A percentile compares a stretch with the other conserved stretches of the same genome.
Conservation (phyloP, 116 monocot species). For the Phalaenopsis hybrid region DNA sequence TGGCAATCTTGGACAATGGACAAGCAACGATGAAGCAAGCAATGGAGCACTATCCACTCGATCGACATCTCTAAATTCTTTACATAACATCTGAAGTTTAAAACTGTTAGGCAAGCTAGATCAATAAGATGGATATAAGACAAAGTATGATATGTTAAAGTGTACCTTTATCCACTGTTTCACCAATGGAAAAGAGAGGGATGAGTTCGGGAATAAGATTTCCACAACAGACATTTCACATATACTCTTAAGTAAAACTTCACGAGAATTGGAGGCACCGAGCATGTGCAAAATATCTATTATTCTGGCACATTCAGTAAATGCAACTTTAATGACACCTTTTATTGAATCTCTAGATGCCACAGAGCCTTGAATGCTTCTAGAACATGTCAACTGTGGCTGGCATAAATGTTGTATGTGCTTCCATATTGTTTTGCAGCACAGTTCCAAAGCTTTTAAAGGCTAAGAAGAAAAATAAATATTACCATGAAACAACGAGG, state of each 20-base stretch:
- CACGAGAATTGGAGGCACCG: slow-evolving; percentile 10
- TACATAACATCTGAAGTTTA: slow-evolving; percentile 30
- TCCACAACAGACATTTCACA: slow-evolving; percentile 21
- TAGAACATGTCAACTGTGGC: slow-evolving; percentile 11
- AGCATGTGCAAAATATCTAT: slow-evolving; percentile 34
- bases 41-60: slow-evolving; percentile 26
- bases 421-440: slow-evolving; percentile 36
- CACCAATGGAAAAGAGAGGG: slow-evolving; percentile 33
- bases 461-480: slow-evolving; percentile 23
- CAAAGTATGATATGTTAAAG: not conserved
- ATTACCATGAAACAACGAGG: not conserved
- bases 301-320: slow-evolving; percentile 24
- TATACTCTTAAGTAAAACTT: slow-evolving; percentile 31
- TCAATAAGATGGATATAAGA: not conserved
- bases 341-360: slow-evolving; percentile 12
- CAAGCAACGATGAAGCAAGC: slow-evolving; percentile 27
- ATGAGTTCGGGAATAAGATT: slow-evolving; percentile 15
- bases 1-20: slow-evolving; percentile 16
- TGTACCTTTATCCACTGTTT: slow-evolving; percentile 60
- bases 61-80: slow-evolving; percentile 28
- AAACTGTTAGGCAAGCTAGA: slow-evolving; percentile 14
- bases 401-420: slow-evolving; percentile 18
- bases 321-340: slow-evolving; percentile 28
- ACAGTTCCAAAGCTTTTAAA: slow-evolving; percentile 24
- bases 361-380: not conserved